Base-by-base conservation (phyloP, 2,329 filamentous ascomycete species). In the Fusarium redolens region DNA sequence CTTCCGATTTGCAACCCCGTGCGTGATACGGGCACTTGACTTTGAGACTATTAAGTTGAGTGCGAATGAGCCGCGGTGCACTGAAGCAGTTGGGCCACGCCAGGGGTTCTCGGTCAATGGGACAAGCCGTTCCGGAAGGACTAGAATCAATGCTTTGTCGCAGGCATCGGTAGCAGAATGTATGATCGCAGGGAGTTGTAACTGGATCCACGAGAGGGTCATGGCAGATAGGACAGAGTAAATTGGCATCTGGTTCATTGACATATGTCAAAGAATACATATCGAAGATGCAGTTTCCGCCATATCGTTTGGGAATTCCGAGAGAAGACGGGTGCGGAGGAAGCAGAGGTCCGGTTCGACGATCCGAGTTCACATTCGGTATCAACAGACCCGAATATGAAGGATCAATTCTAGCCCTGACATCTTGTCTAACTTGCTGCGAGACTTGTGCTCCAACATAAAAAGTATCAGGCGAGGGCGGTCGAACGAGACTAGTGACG, bases 111-210 rank as follows among this genome's bases (percentile, higher is more conserved):
- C 90, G 85, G 78, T 91, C 90, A 62, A 91, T 86, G 5, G 90
- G 90, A 65, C 90, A 92, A 38, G 83, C 80, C 4, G 80, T 80
- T 9, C 82, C 81, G 3, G 82, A 81, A 11, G 82, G 82, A 47
- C 82, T 83, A 4, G 81, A 82, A 15, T 81, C 77, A 51, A 83
- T 82, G 73, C 82, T 82, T 37, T 82, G 78, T 33, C 82, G 81
- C 56, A 92, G 82, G 76, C 90, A 92, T 8, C 83, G 83, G 57
- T 86, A 85, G 75, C 90, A 92, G 77, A 92, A 92, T 17, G 89
- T 90, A 78, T 92, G 90, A 65, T 91, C 88, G 80, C 90, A 92
- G 12, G 83, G 82, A 2, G 90, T 91, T 45, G 90, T 90, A 52
- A 90, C 84, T 1, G 90, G 90, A 18, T 87, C 84, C 52, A 92